Evolutionary conservation across 1,284 basidiomycete genomes (phyloP).

Genomic region (Fomitiporia mediterranea): DNA sequence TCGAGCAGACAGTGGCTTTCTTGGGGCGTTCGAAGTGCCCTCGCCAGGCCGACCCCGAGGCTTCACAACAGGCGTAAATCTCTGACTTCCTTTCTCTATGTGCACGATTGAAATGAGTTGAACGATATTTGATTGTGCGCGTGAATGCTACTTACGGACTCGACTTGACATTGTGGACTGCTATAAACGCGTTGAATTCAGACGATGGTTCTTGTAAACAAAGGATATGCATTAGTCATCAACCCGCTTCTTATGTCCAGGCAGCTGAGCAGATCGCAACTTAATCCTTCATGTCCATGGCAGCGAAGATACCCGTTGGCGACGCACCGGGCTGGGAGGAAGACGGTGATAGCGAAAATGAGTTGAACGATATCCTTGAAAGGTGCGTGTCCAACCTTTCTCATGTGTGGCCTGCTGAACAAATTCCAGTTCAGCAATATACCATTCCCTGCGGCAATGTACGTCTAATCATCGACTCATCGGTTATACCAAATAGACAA

Average conservation of each 20-base stretch:
- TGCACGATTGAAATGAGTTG: conserved; percentile 7
- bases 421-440: conserved; percentile 44
- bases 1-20: conserved; percentile 9
- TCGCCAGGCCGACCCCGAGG: conserved; percentile 38
- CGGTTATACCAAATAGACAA: not conserved
- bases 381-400: conserved; percentile 39
- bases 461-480: conserved; percentile 24
- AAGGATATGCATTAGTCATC: not conserved
- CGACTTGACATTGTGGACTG: conserved; percentile 56
- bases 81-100: conserved; percentile 63
- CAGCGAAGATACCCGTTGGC: conserved; percentile 48
- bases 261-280: not conserved
- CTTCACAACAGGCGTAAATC: conserved; percentile 60
- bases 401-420: conserved; percentile 10
- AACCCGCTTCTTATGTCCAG: not conserved
- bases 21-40: not conserved
- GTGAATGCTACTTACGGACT: conserved; percentile 62
- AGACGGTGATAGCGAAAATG: conserved; percentile 32
- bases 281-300: conserved; percentile 11
- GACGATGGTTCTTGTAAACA: too few relatives aligned
- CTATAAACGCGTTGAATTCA: not conserved
- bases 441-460: conserved; percentile 69
- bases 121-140: not conserved
- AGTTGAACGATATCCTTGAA: conserved; percentile 45
- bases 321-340: conserved; percentile 55